Base-by-base conservation (phyloP, 1,284 basidiomycete species). In the Tilletiopsis washingtonensis region DNA sequence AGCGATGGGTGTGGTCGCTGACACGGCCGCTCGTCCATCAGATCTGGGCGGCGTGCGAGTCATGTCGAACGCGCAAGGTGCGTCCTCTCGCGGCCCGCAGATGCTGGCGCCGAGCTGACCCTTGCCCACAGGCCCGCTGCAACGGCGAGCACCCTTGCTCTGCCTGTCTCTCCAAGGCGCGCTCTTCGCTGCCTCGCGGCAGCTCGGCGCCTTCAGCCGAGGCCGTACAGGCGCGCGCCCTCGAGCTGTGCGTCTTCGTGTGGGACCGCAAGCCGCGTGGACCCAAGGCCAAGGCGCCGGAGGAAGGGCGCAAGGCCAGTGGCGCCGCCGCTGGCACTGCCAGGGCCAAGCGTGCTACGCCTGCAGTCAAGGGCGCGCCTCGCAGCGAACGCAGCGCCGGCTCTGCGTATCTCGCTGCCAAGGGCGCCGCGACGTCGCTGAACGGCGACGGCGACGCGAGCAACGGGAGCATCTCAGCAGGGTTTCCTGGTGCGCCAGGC, bases 41-140 rank as follows among this genome's bases (percentile, higher is more conserved):
- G 59, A 64, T 64, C 43, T 64, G 61, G 60, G 62, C 62, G 5
- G 62, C 62, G 17, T 64, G 62, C 46, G 62, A 65, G 43, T 54
- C 52, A 3, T 65, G 62, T 37, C 45, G 62, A 27, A 62, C 57
- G 44, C 56, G 61, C 49, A 65, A 65, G 32, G 59, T 34, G 29
- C 9, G 29, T 9, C 9, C 9, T 34, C n/a, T 34, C 29, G n/a
- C n/a, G 29, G 29, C 9, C 29, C 29, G 9, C n/a, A 9, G 9
- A 9, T 34, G 9, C 9, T 34, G 29, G n/a, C n/a, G n/a, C n/a
- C n/a, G 9, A 9, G 9, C 9, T n/a, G 29, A 34, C 29, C 9
- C 29, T 34, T 9, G 29, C 29, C 9, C 29, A 34, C 29, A 34
- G 29, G 29, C 61, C 20, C 60, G 59, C 26, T 65, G 62, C 27